Evolutionary conservation across 177 flowering plant species (phyloP).

Genomic region (Viscum album): DNA sequence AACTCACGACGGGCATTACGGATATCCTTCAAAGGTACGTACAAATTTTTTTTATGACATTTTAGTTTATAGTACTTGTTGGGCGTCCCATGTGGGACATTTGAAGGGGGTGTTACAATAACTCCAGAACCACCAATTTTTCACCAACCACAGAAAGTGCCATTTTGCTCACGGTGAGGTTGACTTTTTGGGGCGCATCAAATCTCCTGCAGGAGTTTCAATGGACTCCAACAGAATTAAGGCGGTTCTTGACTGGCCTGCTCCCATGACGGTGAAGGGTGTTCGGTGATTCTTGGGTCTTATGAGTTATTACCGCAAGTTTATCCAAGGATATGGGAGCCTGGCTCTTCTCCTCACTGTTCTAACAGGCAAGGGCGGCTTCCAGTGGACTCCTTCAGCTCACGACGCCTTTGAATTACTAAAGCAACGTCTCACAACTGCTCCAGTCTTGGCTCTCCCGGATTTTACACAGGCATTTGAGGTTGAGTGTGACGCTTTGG

Average conservation of each 20-base stretch:
- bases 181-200: slow-evolving; percentile 11
- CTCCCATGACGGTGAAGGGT: neutral
- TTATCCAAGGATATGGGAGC: neutral
- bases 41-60: slow-evolving; percentile 8
- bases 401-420: neutral
- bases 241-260: neutral
- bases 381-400: neutral
- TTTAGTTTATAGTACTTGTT: neutral
- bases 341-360: neutral
- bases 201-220: slow-evolving; percentile 2
- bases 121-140: neutral
- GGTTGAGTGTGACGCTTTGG: slow-evolving; percentile 13
- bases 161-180: neutral
- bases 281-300: neutral
- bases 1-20: slow-evolving; percentile 7
- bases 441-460: slow-evolving; percentile 7
- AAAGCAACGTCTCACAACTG: neutral
- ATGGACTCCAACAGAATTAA: slow-evolving; percentile 3
- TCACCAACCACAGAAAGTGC: slow-evolving; percentile 5
- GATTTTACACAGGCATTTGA: neutral
- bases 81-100: neutral
- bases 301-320: neutral
- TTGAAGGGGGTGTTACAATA: neutral
- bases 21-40: slow-evolving; percentile 1
- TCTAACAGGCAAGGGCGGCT: neutral